These are phyloP conservation scores for Flaveria linearis DNA, from an alignment of 129 eudicot genomes.

Conservation along the genomic window DNA sequence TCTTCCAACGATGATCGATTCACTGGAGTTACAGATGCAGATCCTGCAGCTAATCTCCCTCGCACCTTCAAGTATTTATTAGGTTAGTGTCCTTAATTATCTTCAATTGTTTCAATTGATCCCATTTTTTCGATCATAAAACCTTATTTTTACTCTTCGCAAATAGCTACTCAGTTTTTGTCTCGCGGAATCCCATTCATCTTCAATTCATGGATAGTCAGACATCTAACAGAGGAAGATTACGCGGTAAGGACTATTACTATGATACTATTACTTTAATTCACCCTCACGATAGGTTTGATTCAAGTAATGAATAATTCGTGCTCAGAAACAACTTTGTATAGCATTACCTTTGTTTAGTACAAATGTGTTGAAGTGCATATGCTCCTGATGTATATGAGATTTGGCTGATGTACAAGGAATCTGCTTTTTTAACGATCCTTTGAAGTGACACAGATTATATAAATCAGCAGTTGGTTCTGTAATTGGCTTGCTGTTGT, in stretches of 20 bases:
- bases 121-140: neutral
- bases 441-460: too few species aligned
- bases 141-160: neutral
- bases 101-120: neutral
- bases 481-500: conserved; percentile 8
- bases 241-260: conserved; percentile 61
- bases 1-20: conserved; percentile 18
- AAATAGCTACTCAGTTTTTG: conserved; percentile 90
- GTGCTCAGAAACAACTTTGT: too few species aligned
- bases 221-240: conserved; percentile 76
- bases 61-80: conserved; percentile 89
- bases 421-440: neutral
- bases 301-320: neutral
- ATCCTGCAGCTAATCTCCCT: conserved; percentile 65
- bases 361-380: neutral
- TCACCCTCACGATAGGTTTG: neutral
- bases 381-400: neutral
- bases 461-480: neutral
- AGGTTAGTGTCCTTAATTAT: conserved; percentile 42
- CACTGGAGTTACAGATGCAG: conserved; percentile 29
- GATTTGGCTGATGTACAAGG: neutral
- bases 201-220: conserved; percentile 90
- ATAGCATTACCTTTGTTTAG: too few species aligned
- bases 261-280: neutral
- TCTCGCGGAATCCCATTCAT: conserved; percentile 93